Evolutionary conservation across 768 basidiomycete species (phyloP), one percentile per base, ranked within the genome.

Genomic region (Rhizopogon vesiculosus): DNA sequence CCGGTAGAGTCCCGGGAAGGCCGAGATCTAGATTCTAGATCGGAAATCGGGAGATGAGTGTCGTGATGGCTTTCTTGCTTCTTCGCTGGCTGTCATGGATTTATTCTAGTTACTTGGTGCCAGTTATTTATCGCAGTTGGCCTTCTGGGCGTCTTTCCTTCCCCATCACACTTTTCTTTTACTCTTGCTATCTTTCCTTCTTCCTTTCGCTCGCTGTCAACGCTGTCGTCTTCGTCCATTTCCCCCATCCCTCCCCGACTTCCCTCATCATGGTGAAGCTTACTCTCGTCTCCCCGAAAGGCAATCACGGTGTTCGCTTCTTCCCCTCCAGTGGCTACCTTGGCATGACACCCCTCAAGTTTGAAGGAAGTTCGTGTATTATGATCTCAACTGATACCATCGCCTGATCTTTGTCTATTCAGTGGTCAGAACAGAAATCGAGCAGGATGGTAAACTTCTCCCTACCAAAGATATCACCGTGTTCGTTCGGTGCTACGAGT

Each of bases 401-500:
- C 5, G 51, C 19, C 55, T 61, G 33, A 54, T 61, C 43, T 48
- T 57, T 50, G 51, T 13, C 45, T 16, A 45, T 53, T 29, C 64
- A 89, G 83, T 86, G 65, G 86, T 93, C 38, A 78, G 83, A 59
- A 89, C 87, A 42, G 79, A 76, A 58, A 72, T 86, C 52, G 90
- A 91, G 61, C 78, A 80, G 18, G 91, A 92, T 71, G 74, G 74
- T 28, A 89, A 85, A 66, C 79, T 77, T 16, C 76, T 94, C 53
- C 81, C 74, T 9, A 84, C 86, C 61, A 85, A 79, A 61, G 81
- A 83, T 41, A 72, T 92, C 62, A 78, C 80, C 50, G 77, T 96
- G 62, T 80, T 84, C n/a, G 81, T 93, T 43, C 82, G 90, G 43
- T 93, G 91, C 71, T 92, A 92, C 67, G 91, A 93, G 75, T 78